Percentiles rank a stretch among this genome's conserved stretches.
phyloP scores from a whole-genome alignment of 306 rosid genomes.

The Amphicarpaea edgeworthii region DNA sequence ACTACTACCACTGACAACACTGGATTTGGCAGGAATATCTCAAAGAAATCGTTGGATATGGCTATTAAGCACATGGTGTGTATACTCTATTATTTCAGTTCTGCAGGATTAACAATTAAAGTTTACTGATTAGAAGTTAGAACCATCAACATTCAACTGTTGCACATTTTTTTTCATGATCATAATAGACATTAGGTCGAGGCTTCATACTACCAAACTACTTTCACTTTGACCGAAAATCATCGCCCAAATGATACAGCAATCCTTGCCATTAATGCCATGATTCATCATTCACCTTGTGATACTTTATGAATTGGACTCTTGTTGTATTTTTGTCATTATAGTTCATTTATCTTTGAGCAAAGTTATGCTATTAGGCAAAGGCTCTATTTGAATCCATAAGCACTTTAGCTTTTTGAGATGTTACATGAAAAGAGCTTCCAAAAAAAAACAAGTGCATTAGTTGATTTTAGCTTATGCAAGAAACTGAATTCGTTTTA shows the following conservation, averaged over 20 bases:
- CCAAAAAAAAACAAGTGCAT: neutral
- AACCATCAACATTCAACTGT: neutral
- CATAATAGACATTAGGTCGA: conserved; percentile 18
- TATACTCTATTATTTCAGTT: conserved; percentile 30
- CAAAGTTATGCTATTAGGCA: conserved; percentile 5
- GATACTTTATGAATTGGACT: conserved; percentile 19
- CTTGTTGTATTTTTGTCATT: neutral
- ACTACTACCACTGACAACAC: conserved; percentile 69
- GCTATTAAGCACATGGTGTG: conserved; percentile 96
- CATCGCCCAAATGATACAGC: conserved; percentile 22
- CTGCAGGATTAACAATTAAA: conserved; percentile 11
- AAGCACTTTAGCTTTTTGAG: neutral
- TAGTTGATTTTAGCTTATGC: neutral
- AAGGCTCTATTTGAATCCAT: neutral
- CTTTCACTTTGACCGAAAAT: conserved; percentile 23
- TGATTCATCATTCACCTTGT: conserved; percentile 15
- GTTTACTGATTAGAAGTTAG: conserved; percentile 5
- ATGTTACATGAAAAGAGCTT: neutral
- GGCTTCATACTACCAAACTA: neutral
- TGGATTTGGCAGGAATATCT: conserved; percentile 94
- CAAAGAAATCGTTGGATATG: conserved; percentile 96
- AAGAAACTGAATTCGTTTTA: too few species aligned
- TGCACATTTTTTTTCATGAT: conserved; percentile 37
- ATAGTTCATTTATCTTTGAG: conserved; percentile 7
- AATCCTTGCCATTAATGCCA: conserved; percentile 16